These are phyloP conservation scores for Heliosperma pusillum DNA, from an alignment of 148 eudicot species.

Conservation along the genomic window DNA sequence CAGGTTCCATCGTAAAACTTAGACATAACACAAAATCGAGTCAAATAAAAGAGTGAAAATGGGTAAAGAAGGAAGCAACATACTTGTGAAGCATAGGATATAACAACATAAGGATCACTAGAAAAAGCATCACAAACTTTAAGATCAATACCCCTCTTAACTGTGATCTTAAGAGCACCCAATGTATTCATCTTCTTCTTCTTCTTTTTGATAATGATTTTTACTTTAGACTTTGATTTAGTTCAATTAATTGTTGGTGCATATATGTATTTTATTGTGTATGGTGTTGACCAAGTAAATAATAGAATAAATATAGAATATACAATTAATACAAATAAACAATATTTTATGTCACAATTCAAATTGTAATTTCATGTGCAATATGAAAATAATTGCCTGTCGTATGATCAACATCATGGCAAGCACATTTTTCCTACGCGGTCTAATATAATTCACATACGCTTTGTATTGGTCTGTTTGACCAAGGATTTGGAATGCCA, in stretches of 20 bases:
- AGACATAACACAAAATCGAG: neutral
- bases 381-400: neutral
- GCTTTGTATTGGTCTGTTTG: neutral
- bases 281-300: neutral
- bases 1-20: neutral
- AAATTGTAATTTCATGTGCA: conserved; percentile 2
- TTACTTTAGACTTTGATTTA: neutral
- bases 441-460: neutral
- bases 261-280: neutral
- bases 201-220: neutral
- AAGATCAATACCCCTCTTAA: conserved; percentile 31
- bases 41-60: neutral
- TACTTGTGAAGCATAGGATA: conserved; percentile 27
- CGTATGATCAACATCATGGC: conserved; percentile 1
- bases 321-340: neutral
- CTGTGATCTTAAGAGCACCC: conserved; percentile 33
- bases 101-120: conserved; percentile 26
- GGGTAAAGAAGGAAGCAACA: too few species aligned
- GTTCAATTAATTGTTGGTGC: neutral
- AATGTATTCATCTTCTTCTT: conserved; percentile 12
- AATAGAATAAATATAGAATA: neutral
- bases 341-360: neutral
- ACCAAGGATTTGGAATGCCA: too few species aligned
- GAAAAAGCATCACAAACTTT: conserved; percentile 28
- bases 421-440: neutral